Conservation (phyloP, 768 basidiomycete genomes). For the Psilocybe tampanensis region DNA sequence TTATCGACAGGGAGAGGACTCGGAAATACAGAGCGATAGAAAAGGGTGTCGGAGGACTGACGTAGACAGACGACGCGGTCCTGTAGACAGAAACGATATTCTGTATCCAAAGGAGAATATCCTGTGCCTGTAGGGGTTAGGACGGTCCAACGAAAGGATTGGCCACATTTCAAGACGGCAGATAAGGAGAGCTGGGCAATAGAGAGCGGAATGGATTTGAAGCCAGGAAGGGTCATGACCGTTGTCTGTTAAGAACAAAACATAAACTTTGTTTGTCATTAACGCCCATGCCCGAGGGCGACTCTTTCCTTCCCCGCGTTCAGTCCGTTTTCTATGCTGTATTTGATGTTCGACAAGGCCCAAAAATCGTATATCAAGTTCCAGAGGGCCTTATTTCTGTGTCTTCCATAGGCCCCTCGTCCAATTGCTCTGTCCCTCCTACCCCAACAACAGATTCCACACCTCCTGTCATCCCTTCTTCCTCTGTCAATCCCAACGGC, state of each 20-base stretch:
- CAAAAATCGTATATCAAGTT: constrained; percentile 91
- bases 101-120: constrained; percentile 38
- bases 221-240: constrained; percentile 33
- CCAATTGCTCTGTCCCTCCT: constrained; percentile 36
- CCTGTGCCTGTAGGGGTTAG: constrained; percentile 32
- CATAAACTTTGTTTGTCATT: constrained; percentile 4
- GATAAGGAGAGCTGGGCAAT: constrained; percentile 75
- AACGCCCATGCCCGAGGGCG: constrained; percentile 35
- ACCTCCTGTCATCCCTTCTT: constrained; percentile 18
- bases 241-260: constrained; percentile 5
- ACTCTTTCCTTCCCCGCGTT: constrained; percentile 79
- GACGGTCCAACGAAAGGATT: constrained; percentile 83
- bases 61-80: constrained; percentile 86
- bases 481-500: constrained; percentile 24
- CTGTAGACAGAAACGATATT: constrained; percentile 78
- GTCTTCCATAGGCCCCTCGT: constrained; percentile 31
- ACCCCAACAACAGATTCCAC: constrained; percentile 40
- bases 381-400: constrained; percentile 85
- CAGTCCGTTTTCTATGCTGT: constrained; percentile 93
- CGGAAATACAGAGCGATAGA: constrained; percentile 74
- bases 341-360: constrained; percentile 85
- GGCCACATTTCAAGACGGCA: constrained; percentile 80
- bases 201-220: constrained; percentile 53
- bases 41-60: constrained; percentile 67
- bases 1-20: constrained; percentile 36